Percentiles rank a stretch among this genome's conserved stretches.
phyloP scores from a whole-genome alignment of 2,329 filamentous ascomycete species.

The Talaromyces sp. region DNA sequence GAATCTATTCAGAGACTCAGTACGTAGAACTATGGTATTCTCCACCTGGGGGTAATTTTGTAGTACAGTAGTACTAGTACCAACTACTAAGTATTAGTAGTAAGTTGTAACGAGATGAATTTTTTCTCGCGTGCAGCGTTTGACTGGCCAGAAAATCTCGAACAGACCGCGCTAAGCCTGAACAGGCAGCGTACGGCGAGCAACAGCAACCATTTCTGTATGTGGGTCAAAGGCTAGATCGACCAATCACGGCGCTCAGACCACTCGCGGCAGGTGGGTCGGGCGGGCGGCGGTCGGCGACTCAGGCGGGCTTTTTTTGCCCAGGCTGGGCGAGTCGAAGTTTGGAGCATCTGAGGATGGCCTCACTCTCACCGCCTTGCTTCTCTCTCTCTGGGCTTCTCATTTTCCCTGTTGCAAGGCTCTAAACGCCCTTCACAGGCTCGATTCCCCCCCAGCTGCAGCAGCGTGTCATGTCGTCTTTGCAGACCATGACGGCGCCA shows the following conservation, averaged over 20 bases:
- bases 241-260: background rate
- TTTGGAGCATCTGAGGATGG: conserved; percentile 11
- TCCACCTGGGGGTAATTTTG: background rate
- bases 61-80: no score
- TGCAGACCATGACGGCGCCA: conserved; percentile 44
- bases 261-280: background rate
- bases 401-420: conserved; percentile 15
- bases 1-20: background rate
- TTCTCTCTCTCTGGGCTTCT: conserved; percentile 13
- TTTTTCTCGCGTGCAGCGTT: background rate
- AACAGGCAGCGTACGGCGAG: background rate
- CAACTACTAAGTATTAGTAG: no score
- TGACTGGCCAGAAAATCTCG: conserved; percentile 1
- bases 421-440: conserved; percentile 6
- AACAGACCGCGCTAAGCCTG: background rate
- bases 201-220: background rate
- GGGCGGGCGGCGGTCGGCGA: background rate
- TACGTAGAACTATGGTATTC: background rate
- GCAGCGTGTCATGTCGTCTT: conserved; percentile 39
- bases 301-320: background rate
- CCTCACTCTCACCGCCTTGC: conserved; percentile 17
- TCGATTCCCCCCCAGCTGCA: conserved; percentile 14
- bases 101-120: background rate
- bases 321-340: conserved; percentile 6
- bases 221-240: background rate